Evolutionary conservation across 2,329 filamentous ascomycete species (phyloP), one percentile per base, ranked within the genome.

Genomic region (Microcyclospora pomicola): DNA sequence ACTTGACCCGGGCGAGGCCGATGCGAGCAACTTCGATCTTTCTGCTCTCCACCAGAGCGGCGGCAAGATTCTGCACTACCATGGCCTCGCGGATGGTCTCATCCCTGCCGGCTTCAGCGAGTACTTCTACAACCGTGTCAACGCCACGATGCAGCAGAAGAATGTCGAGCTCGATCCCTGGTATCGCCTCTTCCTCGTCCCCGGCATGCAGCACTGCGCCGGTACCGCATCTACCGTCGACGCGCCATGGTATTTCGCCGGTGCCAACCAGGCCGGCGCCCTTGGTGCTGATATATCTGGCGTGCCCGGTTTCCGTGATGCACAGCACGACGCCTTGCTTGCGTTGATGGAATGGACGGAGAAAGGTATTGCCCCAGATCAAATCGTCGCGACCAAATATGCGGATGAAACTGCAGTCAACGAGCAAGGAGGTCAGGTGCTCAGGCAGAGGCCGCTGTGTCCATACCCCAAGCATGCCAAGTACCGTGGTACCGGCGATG

Each of bases 81-180:
- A 71, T 31, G 62, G 68, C 10, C 61, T 71, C 31, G 47, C 51
- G 6, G 64, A 66, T 43, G 58, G 47, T 1, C 49, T 61, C 6
- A 77, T 75, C 38, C 63, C 68, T 11, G 66, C 66, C 0, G 64
- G 65, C 0, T 63, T 67, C 14, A 68, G 65, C 2, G 62, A 67
- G 9, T 69, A 69, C 50, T 77, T 63, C 49, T 69, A 71, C 52
- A 58, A 63, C 13, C 59, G 64, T 12, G 62, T 72, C 1, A 34
- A 50, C n/a, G 52, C 51, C 6, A 54, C 54, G 0, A 41, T 66
- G 15, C 41, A 52, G n/a, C 55, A 59, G 0, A 42, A 47, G 10
- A 59, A 57, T 14, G 48, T 61, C 24, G 44, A 60, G 2, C 42
- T 65, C 1, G 56, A 62, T 32, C 48, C 51, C 12, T 67, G 61